Evolutionary conservation across 345 rosid species (phyloP).

Genomic region (Raphanus raphanistrum): DNA sequence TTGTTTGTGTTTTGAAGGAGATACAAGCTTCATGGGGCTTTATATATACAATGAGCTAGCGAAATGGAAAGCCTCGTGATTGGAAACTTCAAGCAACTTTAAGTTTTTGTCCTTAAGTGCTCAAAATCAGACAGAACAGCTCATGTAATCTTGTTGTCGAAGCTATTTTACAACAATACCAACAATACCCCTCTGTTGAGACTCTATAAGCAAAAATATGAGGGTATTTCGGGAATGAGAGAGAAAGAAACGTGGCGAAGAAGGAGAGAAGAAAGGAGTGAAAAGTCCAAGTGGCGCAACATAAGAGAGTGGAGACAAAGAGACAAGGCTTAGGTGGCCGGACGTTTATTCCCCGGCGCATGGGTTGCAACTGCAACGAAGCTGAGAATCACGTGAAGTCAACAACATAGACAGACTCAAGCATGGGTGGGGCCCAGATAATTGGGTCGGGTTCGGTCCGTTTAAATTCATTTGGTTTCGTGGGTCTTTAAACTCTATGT

Average conservation of each 20-base stretch:
- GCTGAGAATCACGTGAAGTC: conserved; percentile 23
- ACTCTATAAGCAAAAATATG: background rate
- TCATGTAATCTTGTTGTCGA: conserved; percentile 28
- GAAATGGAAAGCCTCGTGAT: conserved; percentile 35
- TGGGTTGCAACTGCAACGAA: conserved; percentile 23
- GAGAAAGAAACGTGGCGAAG: conserved; percentile 21
- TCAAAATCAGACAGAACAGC: conserved; percentile 31
- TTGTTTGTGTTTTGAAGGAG: conserved; percentile 27
- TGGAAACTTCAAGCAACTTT: conserved; percentile 30
- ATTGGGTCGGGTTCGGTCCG: conserved; percentile 15
- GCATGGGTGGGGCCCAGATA: conserved; percentile 7
- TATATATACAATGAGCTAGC: conserved; percentile 13
- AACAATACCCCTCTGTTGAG: background rate
- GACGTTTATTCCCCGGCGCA: conserved; percentile 33
- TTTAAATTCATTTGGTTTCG: conserved; percentile 22
- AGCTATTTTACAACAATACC: background rate
- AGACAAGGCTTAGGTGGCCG: conserved; percentile 39
- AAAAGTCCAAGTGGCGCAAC: conserved; percentile 27
- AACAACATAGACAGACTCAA: background rate
- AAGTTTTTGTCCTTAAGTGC: conserved; percentile 25
- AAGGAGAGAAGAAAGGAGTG: conserved; percentile 35
- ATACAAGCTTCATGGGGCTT: conserved; percentile 12
- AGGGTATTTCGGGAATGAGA: background rate
- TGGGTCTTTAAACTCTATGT: conserved; percentile 9
- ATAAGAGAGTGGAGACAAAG: conserved; percentile 16